These are phyloP conservation scores for Avena insularis DNA, from an alignment of 176 grass and related monocot genomes.

Conservation along the genomic window DNA sequence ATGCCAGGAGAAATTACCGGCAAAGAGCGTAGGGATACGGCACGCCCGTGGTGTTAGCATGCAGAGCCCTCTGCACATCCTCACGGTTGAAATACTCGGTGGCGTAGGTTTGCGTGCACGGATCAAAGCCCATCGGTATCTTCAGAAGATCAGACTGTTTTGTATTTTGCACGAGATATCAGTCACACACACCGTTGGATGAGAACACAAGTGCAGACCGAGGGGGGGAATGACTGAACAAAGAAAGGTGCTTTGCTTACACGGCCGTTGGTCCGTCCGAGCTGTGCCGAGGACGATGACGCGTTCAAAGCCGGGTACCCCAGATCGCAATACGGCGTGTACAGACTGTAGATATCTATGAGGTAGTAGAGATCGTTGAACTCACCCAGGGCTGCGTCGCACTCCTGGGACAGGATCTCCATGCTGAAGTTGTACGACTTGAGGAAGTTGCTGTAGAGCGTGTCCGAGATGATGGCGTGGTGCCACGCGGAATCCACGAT, in stretches of 20 bases:
- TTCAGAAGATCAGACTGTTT: conserved; percentile 29
- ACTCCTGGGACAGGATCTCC: conserved; percentile 20
- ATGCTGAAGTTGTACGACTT: conserved; percentile 54
- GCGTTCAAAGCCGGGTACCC: conserved; percentile 50
- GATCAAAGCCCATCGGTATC: conserved; percentile 52
- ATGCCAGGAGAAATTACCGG: conserved; percentile 20
- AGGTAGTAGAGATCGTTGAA: conserved; percentile 42
- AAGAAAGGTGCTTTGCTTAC: conserved; percentile 33
- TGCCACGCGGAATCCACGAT: conserved; percentile 61
- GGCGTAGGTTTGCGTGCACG: conserved; percentile 43
- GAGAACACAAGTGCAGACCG: background rate
- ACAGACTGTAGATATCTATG: conserved; percentile 71
- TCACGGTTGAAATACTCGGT: conserved; percentile 50
- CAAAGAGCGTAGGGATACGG: conserved; percentile 36
- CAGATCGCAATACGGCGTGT: conserved; percentile 40
- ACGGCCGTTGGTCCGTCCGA: background rate
- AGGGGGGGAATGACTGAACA: background rate
- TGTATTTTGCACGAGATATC: background rate
- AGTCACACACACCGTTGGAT: background rate
- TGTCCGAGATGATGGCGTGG: conserved; percentile 65
- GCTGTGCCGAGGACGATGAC: background rate
- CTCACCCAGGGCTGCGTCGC: conserved; percentile 10
- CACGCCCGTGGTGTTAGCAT: conserved; percentile 27
- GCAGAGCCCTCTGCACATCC: conserved; percentile 62
- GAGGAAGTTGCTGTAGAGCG: conserved; percentile 47